These are phyloP conservation scores for Oxytropis ochrocephala DNA, from an alignment of 306 rosid genomes.

Conservation along the genomic window DNA sequence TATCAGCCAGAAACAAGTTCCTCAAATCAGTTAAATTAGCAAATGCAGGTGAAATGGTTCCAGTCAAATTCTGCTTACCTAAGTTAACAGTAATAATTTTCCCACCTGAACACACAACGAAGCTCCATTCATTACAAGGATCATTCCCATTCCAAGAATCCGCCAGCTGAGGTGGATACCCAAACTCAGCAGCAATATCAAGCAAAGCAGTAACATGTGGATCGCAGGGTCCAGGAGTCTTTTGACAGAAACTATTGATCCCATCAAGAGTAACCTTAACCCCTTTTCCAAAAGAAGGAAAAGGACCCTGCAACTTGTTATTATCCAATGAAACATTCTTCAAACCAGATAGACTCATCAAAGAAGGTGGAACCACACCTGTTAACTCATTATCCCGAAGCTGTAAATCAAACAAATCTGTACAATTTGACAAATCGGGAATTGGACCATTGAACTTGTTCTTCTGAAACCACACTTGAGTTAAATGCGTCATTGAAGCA, in stretches of 20 bases:
- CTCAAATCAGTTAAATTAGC: constrained; percentile 54
- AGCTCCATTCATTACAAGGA: constrained; percentile 55
- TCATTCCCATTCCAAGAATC: constrained; percentile 56
- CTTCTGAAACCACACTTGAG: constrained; percentile 74
- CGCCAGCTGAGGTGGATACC: constrained; percentile 48
- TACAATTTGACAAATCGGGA: constrained; percentile 58
- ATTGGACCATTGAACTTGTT: constrained; percentile 64
- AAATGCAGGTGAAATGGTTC: constrained; percentile 71
- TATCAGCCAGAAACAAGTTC: constrained; percentile 42
- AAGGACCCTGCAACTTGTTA: constrained; percentile 71
- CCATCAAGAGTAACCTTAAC: constrained; percentile 40
- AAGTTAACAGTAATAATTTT: constrained; percentile 44
- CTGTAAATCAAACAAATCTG: constrained; percentile 47
- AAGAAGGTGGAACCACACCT: constrained; percentile 52
- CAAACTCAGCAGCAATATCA: constrained; percentile 42
- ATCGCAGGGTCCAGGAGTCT: constrained; percentile 49
- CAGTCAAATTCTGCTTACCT: constrained; percentile 46
- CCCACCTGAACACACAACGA: constrained; percentile 34
- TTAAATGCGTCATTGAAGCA: constrained; percentile 47
- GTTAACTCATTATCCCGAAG: constrained; percentile 67
- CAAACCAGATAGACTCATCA: constrained; percentile 41
- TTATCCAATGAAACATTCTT: constrained; percentile 59
- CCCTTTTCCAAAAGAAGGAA: constrained; percentile 39
- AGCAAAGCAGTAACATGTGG: constrained; percentile 52
- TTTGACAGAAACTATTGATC: constrained; percentile 53